Conservation (phyloP, 306 rosid species). For the Casuarina equisetifolia region DNA sequence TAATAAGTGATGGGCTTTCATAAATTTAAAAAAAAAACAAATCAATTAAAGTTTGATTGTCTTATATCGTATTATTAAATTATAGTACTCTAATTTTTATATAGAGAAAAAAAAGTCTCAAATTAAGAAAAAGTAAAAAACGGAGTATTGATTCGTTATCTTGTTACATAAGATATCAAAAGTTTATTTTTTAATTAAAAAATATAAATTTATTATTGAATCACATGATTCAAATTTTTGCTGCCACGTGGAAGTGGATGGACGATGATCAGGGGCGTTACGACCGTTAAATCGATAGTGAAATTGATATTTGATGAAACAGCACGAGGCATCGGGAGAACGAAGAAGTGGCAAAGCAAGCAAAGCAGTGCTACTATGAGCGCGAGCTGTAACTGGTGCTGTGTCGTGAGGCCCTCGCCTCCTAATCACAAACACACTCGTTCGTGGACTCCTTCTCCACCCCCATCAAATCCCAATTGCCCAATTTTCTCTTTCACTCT, state of each 20-base stretch:
- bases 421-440: conserved; percentile 24
- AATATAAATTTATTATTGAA: too few relatives aligned
- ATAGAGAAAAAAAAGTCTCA: too few relatives aligned
- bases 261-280: not conserved
- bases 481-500: conserved; percentile 11
- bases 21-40: too few relatives aligned
- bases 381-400: conserved; percentile 38
- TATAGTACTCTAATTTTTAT: too few relatives aligned
- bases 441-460: conserved; percentile 11
- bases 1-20: too few relatives aligned
- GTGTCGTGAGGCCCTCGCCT: conserved; percentile 35
- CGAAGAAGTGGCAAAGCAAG: not conserved
- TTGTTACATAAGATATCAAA: too few relatives aligned
- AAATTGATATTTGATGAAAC: not conserved
- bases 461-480: conserved; percentile 33
- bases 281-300: not conserved
- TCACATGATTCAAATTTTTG: too few relatives aligned
- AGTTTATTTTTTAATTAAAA: too few relatives aligned
- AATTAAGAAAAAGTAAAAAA: too few relatives aligned
- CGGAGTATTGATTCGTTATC: too few relatives aligned
- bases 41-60: too few relatives aligned
- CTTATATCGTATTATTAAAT: too few relatives aligned
- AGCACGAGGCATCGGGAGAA: not conserved
- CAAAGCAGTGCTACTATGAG: conserved; percentile 34
- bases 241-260: not conserved